These are phyloP conservation scores for Boletus speciosus DNA, from an alignment of 768 basidiomycete genomes.

Conservation along the genomic window DNA sequence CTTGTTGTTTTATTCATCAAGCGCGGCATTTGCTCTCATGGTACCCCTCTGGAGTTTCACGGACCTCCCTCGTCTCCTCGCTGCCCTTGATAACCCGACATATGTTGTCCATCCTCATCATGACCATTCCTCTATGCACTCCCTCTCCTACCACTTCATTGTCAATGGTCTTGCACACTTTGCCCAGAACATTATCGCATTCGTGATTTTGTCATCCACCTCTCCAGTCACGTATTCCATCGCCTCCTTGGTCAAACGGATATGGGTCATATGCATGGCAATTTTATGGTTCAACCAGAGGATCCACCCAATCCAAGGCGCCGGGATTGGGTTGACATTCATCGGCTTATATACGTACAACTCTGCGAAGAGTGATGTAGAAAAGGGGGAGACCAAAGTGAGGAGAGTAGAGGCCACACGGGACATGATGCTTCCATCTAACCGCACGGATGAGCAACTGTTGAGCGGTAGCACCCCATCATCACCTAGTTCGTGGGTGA, in stretches of 20 bases:
- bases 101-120: constrained; percentile 45
- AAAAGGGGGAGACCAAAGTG: constrained; percentile 87
- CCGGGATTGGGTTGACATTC: constrained; percentile 91
- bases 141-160: constrained; percentile 78
- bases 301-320: constrained; percentile 77
- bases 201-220: constrained; percentile 91
- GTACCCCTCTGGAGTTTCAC: constrained; percentile 91
- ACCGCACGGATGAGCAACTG: constrained; percentile 55
- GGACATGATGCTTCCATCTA: constrained; percentile 66
- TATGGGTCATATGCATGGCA: constrained; percentile 96
- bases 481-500: constrained; percentile 5
- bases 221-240: constrained; percentile 99
- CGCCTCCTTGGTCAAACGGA: constrained; percentile 95
- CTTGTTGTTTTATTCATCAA: constrained; percentile 88
- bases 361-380: constrained; percentile 87
- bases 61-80: constrained; percentile 71
- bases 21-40: constrained; percentile 95
- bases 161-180: constrained; percentile 97
- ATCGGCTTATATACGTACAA: constrained; percentile 95
- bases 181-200: constrained; percentile 95
- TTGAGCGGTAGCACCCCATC: constrained; percentile 40
- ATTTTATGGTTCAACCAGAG: constrained; percentile 94
- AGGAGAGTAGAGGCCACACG: constrained; percentile 69
- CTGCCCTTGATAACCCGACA: constrained; percentile 37
- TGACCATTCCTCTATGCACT: constrained; percentile 51